Evolutionary conservation across 2,329 filamentous ascomycete species (phyloP), one percentile per base, ranked within the genome.

Genomic region (Daldinia sp.): DNA sequence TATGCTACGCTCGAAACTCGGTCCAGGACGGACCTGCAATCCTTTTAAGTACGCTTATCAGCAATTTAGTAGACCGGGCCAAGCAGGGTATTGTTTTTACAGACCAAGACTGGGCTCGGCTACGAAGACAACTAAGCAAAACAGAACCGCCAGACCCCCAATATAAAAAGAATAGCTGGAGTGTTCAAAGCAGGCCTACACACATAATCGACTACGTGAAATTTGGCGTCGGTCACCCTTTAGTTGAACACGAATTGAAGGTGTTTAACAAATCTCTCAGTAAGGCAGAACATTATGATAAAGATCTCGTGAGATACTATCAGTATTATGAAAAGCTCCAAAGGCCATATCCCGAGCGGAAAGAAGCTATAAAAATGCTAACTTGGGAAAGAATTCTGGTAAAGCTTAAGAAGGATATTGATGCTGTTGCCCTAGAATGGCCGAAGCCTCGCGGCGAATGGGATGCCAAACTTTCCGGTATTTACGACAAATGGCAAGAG

Each of bases 171-270:
- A 74, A 78, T 0, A 64, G 61, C 4, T 79, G 77, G 68, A 63
- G 63, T 0, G 55, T 68, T 1, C 10, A 58, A 2, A 55, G 65
- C 8, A 58, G 73, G 15, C 68, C 73, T 0, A 73, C 68, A 1
- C 85, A 90, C 58, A 84, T 91, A 3, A 80, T 90, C 4, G 90
- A 93, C 70, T 80, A 82, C 34, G 77, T 92, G 6, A 87, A 85
- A 64, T 89, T 87, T 15, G 64, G 74, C 0, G 77, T 87, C 1
- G 82, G 86, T 0, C 73, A 81, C 10, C 74, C 76, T 0, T 73
- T 74, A 0, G 78, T 86, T 8, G 72, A 78, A 0, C 41, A 58
- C 0, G 79, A 79, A 21, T 67, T 83, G 1, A 64, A 61, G 1
- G 70, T 68, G 0, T 75, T 86, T 9, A 49, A 75, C 4, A 30